Evolutionary conservation across 2,329 filamentous ascomycete genomes (phyloP), one percentile per base, ranked within the genome.

Genomic region (Exophiala phaeomuriformis): DNA sequence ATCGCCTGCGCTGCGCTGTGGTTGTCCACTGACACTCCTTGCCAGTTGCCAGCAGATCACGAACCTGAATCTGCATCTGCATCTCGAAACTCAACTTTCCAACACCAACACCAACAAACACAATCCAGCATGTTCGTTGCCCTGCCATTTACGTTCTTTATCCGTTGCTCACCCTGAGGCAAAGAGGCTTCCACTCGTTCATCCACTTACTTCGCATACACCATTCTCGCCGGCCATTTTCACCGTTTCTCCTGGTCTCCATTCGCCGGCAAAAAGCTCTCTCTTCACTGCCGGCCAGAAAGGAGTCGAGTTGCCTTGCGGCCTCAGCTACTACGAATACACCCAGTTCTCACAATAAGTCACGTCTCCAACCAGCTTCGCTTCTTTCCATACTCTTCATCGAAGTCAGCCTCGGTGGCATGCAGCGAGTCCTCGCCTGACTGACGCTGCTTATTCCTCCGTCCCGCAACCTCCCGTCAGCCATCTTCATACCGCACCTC

Each of bases 401-500:
- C 19, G 19, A 19, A 19, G 19, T 19, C 19, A 19, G 19, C 19
- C 19, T 19, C 19, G 19, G 19, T 19, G 19, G 19, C 19, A 19
- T 19, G 19, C 19, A 19, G 19, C 19, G 19, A 19, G 19, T 19
- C 19, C 19, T 19, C 19, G 19, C 19, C 19, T 19, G 8, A 31
- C 36, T 10, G 9, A 37, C 47, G 30, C 47, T 27, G 33, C 33
- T 39, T 39, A 36, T 10, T 39, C n/a, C 30, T 28, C 33, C 8
- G 7, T 27, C 19, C 42, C 10, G 39, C 28, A 10, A 27, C 5
- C 39, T 33, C 32, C 37, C 8, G 35, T 36, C 40, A 40, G 43
- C 48, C n/a, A 19, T 19, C 19, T 27, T 19, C 46, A 39, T n/a
- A 8, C 80, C 81, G 55, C 76, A 72, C 58, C 81, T 78, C 0